Conservation (phyloP, 495 filamentous ascomycete species). For the Xylaria nigripes region DNA sequence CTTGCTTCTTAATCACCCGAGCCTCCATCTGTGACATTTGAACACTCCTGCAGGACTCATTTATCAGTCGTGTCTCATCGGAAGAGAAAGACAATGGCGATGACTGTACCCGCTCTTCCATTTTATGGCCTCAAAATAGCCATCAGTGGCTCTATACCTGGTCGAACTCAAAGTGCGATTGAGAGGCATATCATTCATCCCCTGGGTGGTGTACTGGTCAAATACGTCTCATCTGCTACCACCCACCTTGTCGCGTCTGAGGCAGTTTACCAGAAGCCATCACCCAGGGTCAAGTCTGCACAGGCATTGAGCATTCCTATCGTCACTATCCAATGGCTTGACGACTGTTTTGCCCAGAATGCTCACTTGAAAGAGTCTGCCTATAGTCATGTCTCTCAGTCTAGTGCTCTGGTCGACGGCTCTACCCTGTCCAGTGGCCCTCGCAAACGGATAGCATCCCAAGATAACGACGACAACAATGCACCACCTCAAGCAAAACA, state of each 20-base stretch:
- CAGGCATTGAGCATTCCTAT: slow-evolving; percentile 42
- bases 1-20: background rate
- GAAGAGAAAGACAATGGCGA: slow-evolving; percentile 13
- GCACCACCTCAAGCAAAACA: slow-evolving; percentile 28
- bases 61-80: background rate
- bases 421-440: slow-evolving; percentile 16
- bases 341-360: slow-evolving; percentile 39
- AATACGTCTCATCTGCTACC: slow-evolving; percentile 38
- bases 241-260: slow-evolving; percentile 55
- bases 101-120: slow-evolving; percentile 20
- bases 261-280: slow-evolving; percentile 44
- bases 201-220: slow-evolving; percentile 43
- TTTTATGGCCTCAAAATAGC: slow-evolving; percentile 44
- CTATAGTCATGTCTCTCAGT: slow-evolving; percentile 16
- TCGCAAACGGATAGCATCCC: slow-evolving; percentile 17
- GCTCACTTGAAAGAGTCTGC: slow-evolving; percentile 37
- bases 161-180: slow-evolving; percentile 41
- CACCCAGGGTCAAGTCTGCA: slow-evolving; percentile 44
- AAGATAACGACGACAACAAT: slow-evolving; percentile 19
- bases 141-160: slow-evolving; percentile 54
- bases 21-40: background rate
- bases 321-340: slow-evolving; percentile 56
- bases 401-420: slow-evolving; percentile 17
- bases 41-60: background rate
- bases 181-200: slow-evolving; percentile 34